Conservation (phyloP, 371 early-diverging fungal species). For the Mucor racemosus region DNA sequence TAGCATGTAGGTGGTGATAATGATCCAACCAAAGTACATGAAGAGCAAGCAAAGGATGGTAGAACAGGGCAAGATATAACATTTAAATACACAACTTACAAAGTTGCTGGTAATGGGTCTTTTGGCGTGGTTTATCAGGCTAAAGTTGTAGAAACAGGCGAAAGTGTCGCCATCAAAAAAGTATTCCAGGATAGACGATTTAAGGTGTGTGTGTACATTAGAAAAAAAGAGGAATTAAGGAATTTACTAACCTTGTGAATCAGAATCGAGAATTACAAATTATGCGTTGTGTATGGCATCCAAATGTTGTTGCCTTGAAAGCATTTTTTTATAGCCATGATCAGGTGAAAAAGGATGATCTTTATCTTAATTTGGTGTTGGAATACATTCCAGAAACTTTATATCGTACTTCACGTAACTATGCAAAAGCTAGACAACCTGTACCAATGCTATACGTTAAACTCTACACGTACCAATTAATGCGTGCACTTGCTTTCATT, state of each 20-base stretch:
- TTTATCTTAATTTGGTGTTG: constrained; percentile 85
- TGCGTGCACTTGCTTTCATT: constrained; percentile 94
- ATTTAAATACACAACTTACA: constrained; percentile 86
- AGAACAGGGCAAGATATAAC: constrained; percentile 80
- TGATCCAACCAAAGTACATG: constrained; percentile 30
- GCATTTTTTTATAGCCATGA: constrained; percentile 85
- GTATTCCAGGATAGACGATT: constrained; percentile 96
- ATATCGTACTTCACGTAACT: constrained; percentile 83
- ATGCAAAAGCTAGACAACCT: constrained; percentile 86
- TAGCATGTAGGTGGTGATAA: constrained; percentile 23
- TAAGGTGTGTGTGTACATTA: constrained; percentile 64
- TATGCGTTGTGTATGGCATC: constrained; percentile 84
- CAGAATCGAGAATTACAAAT: constrained; percentile 93
- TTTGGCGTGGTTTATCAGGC: constrained; percentile 98
- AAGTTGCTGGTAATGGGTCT: constrained; percentile 93
- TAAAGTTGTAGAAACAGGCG: constrained; percentile 77
- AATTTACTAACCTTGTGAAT: not conserved
- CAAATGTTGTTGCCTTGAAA: constrained; percentile 81
- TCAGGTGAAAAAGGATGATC: constrained; percentile 75
- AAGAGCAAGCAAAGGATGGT: constrained; percentile 82
- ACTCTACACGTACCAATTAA: constrained; percentile 96
- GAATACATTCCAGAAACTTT: constrained; percentile 91
- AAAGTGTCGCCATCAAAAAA: constrained; percentile 92
- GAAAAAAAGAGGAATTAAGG: not conserved
- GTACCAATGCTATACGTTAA: constrained; percentile 94